A percentile compares a stretch with the other conserved stretches of the same genome.
Evolutionary conservation across 2,329 filamentous ascomycete species (phyloP).

Genomic region (Penicillium brasilianum): DNA sequence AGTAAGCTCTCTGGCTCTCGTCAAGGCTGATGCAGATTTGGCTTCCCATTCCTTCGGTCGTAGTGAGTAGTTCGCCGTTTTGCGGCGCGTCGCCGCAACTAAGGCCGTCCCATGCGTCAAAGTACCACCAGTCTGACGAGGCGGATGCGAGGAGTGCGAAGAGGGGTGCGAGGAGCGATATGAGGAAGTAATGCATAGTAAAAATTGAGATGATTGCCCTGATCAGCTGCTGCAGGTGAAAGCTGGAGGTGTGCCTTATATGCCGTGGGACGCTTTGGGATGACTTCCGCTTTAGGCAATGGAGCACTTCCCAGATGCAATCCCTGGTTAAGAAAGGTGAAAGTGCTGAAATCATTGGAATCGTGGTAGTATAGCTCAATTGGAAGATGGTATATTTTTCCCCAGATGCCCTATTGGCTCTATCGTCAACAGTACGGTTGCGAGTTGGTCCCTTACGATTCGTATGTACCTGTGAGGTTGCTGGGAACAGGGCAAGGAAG

Average conservation of each 20-base stretch:
- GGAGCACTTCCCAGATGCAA: not conserved
- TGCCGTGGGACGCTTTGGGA: not conserved
- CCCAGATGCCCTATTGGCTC: not conserved
- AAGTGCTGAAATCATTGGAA: conserved; percentile 2
- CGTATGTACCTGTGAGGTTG: not conserved
- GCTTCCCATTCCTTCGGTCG: conserved; percentile 3
- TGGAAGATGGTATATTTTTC: not conserved
- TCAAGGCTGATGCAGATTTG: conserved; percentile 1
- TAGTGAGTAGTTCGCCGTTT: conserved; percentile 9
- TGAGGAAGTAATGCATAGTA: not conserved
- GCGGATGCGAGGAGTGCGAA: not conserved
- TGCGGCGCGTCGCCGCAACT: conserved; percentile 13
- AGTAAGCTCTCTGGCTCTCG: not conserved
- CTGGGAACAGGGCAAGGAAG: no score
- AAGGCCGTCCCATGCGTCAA: conserved; percentile 14
- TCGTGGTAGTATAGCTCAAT: conserved; percentile 6
- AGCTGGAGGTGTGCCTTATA: not conserved
- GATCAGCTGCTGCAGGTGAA: not conserved
- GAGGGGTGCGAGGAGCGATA: conserved; percentile 1
- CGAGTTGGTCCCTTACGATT: not conserved
- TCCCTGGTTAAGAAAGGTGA: not conserved
- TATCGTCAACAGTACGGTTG: not conserved
- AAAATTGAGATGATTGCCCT: not conserved
- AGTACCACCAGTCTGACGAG: conserved; percentile 10
- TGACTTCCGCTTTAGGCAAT: conserved; percentile 13